Base-by-base conservation (phyloP, 208 protist genomes). In the Herpetomonas tarakana region DNA sequence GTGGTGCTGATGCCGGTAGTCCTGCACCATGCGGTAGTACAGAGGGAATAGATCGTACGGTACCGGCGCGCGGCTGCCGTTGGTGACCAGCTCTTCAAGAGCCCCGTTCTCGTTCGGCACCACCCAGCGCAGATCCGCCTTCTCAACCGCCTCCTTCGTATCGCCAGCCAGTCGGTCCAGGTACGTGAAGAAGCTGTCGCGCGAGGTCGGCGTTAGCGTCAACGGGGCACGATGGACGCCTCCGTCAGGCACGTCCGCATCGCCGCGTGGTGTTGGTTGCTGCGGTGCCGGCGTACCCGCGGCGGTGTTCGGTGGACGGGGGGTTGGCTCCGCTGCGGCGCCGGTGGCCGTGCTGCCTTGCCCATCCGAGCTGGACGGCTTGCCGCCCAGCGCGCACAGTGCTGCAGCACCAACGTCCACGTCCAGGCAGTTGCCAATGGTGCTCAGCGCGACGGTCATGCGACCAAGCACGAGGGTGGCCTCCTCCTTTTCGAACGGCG, bases 401-500 rank as follows among this genome's bases (percentile, higher is more conserved):
- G 78, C 76, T 3, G 82, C 74, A 12, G 65, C 65, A 18, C 71
- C 80, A 3, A 86, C 67, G 39, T 76, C 62, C 12, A 93, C 58
- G 16, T 84, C 77, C 45, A 87, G 88, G 7, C 65, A 64, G 28
- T 88, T 79, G 1, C 74, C 78, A 19, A 93, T 71, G 3, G 72
- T 80, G 4, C 77, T 67, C 22, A 90, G 62, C 12, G 74, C 85
- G 38, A 93, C 65, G 22, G 72, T 74, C 26, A 89, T 57, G 28
- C 77, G 76, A 0, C 86, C 86, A 22, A 93, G 57, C 4, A 93
- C 51, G 1, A 54, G 18, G 18, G 65, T 67, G 25, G 88, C 72
- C 67, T 93, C 86, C 7, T 78, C 66, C 7, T 72, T 68, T 50
- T 93, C 86, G 65, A 93, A 93, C 19, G 76, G 72, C 18, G 86